Evolutionary conservation across 345 rosid genomes (phyloP).

Genomic region (Hypericum perforatum): DNA sequence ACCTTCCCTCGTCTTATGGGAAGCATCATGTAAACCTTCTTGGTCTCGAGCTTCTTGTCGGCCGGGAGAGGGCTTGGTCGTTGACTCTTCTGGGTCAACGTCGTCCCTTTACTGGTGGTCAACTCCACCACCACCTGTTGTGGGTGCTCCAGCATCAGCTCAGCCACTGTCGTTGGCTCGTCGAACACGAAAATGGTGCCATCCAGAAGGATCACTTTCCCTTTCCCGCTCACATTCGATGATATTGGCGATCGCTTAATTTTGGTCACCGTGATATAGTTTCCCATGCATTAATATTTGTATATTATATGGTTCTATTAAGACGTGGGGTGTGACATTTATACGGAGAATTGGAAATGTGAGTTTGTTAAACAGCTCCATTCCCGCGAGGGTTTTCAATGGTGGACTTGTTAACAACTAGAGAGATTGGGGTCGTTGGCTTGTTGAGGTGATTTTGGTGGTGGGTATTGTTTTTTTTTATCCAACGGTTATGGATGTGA

Average conservation of each 20-base stretch:
- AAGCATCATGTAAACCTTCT: slow-evolving; percentile 51
- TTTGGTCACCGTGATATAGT: slow-evolving; percentile 11
- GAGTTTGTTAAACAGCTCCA: slow-evolving; percentile 74
- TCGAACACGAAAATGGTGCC: slow-evolving; percentile 48
- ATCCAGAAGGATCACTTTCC: slow-evolving; percentile 51
- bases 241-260: slow-evolving; percentile 6
- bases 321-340: background rate
- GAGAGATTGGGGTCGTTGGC: slow-evolving; percentile 24
- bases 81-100: slow-evolving; percentile 10
- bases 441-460: slow-evolving; percentile 1
- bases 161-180: slow-evolving; percentile 50
- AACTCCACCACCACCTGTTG: slow-evolving; percentile 70
- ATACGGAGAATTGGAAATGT: slow-evolving; percentile 2
- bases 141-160: slow-evolving; percentile 73
- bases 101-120: slow-evolving; percentile 13
- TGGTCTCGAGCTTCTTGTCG: slow-evolving; percentile 45
- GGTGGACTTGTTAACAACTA: slow-evolving; percentile 28
- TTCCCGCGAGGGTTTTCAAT: slow-evolving; percentile 25
- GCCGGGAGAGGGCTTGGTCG: slow-evolving; percentile 61
- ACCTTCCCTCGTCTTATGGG: slow-evolving; percentile 45
- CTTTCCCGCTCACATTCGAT: slow-evolving; percentile 29
- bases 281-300: slow-evolving; percentile 42
- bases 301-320: background rate
- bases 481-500: slow-evolving; percentile 23
- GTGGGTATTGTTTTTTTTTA: background rate